Percentiles rank a stretch among this genome's conserved stretches.
Conservation (phyloP, 139 green algal genomes). For the Yamagishiella unicocca region DNA sequence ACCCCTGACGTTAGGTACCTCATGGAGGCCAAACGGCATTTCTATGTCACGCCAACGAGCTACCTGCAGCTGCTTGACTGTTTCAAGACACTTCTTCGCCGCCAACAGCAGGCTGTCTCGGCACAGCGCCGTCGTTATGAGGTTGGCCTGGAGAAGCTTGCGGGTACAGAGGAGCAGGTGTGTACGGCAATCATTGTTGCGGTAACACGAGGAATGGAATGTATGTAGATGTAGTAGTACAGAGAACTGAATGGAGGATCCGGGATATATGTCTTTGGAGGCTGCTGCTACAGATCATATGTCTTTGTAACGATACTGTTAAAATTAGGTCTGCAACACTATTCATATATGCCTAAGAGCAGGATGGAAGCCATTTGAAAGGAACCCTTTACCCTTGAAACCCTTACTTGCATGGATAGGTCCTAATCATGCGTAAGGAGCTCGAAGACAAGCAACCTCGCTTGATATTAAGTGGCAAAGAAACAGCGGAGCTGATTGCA, state of each 20-base stretch:
- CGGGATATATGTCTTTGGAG: too few relatives aligned
- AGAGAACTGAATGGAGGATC: too few relatives aligned
- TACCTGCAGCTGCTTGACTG: constrained; percentile 83
- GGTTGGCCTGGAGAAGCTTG: constrained; percentile 80
- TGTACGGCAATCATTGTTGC: constrained; percentile 5
- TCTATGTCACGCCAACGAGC: constrained; percentile 85
- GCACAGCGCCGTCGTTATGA: constrained; percentile 66
- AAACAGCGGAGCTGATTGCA: constrained; percentile 80
- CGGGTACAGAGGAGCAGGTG: constrained; percentile 68
- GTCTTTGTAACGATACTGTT: too few relatives aligned
- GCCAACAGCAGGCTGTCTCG: constrained; percentile 56
- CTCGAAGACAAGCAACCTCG: constrained; percentile 80
- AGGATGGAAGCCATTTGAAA: too few relatives aligned
- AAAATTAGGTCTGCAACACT: too few relatives aligned
- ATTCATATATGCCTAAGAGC: too few relatives aligned
- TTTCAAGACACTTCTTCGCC: constrained; percentile 58
- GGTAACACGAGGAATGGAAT: too few relatives aligned
- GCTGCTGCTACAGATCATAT: too few relatives aligned
- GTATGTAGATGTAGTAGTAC: too few relatives aligned
- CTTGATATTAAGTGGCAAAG: constrained; percentile 71
- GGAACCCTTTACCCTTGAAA: too few relatives aligned
- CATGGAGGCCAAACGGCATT: constrained; percentile 66
- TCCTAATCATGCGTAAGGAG: constrained; percentile 72
- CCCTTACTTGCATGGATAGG: constrained; percentile 24
- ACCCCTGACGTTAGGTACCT: too few relatives aligned